phyloP scores from a whole-genome alignment of 768 basidiomycete genomes.

The Xerocomus potaroensis region DNA sequence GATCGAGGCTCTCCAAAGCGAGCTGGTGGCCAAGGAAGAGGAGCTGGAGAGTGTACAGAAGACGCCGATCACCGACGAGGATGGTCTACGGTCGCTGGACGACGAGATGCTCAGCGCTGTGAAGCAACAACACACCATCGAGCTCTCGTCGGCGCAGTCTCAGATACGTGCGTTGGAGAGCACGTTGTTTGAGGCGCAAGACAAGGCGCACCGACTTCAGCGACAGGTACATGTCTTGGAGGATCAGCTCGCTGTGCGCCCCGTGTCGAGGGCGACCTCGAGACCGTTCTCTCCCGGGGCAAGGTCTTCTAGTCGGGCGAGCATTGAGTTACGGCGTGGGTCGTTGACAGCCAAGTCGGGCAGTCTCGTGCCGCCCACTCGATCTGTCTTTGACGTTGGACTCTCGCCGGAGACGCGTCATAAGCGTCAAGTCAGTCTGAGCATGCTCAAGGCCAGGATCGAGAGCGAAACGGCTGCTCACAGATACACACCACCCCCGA shows the following conservation, averaged over 20 bases:
- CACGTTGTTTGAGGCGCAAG: conserved; percentile 68
- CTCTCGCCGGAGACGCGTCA: conserved; percentile 74
- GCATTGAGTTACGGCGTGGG: conserved; percentile 36
- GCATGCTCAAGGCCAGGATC: conserved; percentile 89
- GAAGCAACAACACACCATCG: conserved; percentile 71
- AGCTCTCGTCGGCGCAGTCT: conserved; percentile 75
- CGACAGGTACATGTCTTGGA: conserved; percentile 63
- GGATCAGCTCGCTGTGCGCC: conserved; percentile 53
- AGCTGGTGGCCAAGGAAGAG: conserved; percentile 58
- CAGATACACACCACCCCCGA: conserved; percentile 47
- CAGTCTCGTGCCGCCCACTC: conserved; percentile 37
- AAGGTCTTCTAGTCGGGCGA: conserved; percentile 40
- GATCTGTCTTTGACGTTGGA: conserved; percentile 63
- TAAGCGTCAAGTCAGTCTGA: conserved; percentile 77
- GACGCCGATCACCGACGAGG: conserved; percentile 35
- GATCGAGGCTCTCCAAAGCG: conserved; percentile 62
- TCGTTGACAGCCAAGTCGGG: conserved; percentile 31
- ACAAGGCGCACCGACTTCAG: conserved; percentile 60
- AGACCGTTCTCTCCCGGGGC: conserved; percentile 47
- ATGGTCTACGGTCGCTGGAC: conserved; percentile 54
- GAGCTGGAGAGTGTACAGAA: conserved; percentile 57
- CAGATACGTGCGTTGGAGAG: conserved; percentile 76
- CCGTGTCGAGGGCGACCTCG: conserved; percentile 38
- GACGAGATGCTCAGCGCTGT: conserved; percentile 70
- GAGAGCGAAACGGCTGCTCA: conserved; percentile 63